Evolutionary conservation across 2,329 filamentous ascomycete species (phyloP).

Genomic region (Botryotinia convoluta): DNA sequence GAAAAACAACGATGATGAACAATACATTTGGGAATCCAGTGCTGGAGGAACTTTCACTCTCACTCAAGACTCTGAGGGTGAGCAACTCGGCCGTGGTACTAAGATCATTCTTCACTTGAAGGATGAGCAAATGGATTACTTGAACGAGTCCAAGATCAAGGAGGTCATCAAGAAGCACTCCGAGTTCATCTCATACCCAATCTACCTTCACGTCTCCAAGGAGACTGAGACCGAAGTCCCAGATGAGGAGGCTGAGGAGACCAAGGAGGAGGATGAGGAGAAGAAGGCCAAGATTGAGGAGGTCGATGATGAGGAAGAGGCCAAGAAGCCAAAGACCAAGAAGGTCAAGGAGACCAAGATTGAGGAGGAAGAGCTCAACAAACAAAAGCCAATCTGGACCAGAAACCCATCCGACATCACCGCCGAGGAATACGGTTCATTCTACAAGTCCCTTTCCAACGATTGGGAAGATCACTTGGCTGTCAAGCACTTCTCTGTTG

Average conservation of each 20-base stretch:
- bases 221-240: conserved; percentile 97
- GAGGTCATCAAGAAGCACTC: conserved; percentile 99
- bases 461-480: conserved; percentile 99
- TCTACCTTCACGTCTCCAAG: conserved; percentile 99
- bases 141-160: conserved; percentile 99
- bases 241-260: conserved; percentile 22
- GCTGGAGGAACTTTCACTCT: conserved; percentile 98
- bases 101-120: conserved; percentile 99
- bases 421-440: conserved; percentile 94
- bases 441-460: conserved; percentile 99
- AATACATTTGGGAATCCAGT: conserved; percentile 99
- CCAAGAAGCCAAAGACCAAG: conserved; percentile 69
- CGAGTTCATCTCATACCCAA: conserved; percentile 99
- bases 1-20: conserved; percentile 99
- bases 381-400: conserved; percentile 99
- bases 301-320: conserved; percentile 24
- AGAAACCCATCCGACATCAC: conserved; percentile 95
- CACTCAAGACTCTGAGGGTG: conserved; percentile 82
- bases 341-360: conserved; percentile 98
- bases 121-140: conserved; percentile 98
- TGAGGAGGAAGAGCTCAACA: conserved; percentile 99
- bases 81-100: conserved; percentile 88
- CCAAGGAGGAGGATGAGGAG: conserved; percentile 45
- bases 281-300: conserved; percentile 25
- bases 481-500: conserved; percentile 99